Evolutionary conservation across 805 yeast genomes (phyloP).

Genomic region (Cyberlindnera bimundalis): DNA sequence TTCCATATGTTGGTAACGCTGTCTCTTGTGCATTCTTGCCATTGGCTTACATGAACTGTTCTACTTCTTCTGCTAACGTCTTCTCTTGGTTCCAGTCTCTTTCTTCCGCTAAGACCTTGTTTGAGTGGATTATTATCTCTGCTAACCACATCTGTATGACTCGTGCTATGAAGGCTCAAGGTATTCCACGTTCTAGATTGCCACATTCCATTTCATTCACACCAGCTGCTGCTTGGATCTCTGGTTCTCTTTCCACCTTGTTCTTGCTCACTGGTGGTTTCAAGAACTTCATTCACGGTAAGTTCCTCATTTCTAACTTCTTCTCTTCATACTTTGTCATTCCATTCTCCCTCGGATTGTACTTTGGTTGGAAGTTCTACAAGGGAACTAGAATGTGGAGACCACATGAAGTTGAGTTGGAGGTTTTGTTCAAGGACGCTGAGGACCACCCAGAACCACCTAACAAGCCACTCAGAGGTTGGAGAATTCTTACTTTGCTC

Average conservation of each 20-base stretch:
- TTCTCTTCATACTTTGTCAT: constrained; percentile 21
- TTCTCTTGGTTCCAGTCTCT: constrained; percentile 35
- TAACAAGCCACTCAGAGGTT: constrained; percentile 16
- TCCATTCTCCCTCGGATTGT: constrained; percentile 32
- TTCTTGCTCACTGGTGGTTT: constrained; percentile 37
- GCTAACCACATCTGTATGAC: constrained; percentile 31
- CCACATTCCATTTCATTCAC: constrained; percentile 18
- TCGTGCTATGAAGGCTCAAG: constrained; percentile 40
- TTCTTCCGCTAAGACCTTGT: constrained; percentile 31
- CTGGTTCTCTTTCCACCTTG: constrained; percentile 27
- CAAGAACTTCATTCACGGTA: constrained; percentile 32
- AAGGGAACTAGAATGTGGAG: constrained; percentile 32
- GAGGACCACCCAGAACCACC: constrained; percentile 31
- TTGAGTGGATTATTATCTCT: constrained; percentile 33
- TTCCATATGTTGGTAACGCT: constrained; percentile 32
- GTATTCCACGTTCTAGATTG: constrained; percentile 21
- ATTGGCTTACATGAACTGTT: constrained; percentile 35
- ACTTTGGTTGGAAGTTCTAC: constrained; percentile 32
- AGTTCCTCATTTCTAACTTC: constrained; percentile 22
- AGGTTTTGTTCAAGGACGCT: constrained; percentile 30
- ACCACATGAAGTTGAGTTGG: constrained; percentile 41
- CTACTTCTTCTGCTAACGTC: constrained; percentile 29
- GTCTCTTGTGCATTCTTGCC: constrained; percentile 32
- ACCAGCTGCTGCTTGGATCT: constrained; percentile 33
- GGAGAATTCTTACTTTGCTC: constrained; percentile 19